Evolutionary conservation across 108 stramenopile genomes (phyloP).

Genomic region (Aurantiochytrium sp.): DNA sequence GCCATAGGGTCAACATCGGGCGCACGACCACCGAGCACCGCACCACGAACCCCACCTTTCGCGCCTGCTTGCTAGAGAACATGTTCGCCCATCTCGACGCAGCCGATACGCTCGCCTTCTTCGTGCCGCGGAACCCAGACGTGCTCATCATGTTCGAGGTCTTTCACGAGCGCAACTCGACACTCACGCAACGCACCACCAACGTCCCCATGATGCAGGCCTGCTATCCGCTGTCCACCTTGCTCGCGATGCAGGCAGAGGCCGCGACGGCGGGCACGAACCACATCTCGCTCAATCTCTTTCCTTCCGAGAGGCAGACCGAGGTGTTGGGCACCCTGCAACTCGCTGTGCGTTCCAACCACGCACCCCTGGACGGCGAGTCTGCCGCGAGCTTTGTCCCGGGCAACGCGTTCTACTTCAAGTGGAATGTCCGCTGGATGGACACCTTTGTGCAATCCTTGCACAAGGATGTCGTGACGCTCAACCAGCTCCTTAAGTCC

Average conservation of each 20-base stretch:
- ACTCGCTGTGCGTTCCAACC: neutral
- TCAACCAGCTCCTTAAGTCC: neutral
- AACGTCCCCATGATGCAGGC: neutral
- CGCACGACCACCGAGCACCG: neutral
- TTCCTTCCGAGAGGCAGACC: neutral
- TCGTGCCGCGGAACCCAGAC: neutral
- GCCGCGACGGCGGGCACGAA: neutral
- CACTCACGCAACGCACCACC: neutral
- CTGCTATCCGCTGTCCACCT: neutral
- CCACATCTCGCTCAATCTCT: neutral
- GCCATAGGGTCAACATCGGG: neutral
- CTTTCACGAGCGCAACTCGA: neutral
- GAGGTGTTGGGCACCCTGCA: neutral
- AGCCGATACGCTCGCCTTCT: neutral
- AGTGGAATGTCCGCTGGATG: neutral
- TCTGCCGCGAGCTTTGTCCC: neutral
- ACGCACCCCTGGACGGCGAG: neutral
- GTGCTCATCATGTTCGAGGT: conserved; percentile 4
- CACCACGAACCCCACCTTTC: neutral
- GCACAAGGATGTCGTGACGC: neutral
- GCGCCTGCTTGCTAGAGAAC: neutral
- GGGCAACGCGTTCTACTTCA: neutral
- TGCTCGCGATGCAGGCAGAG: neutral
- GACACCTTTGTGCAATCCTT: neutral
- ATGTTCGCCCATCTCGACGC: neutral